A percentile compares a stretch with the other conserved stretches of the same genome.
phyloP scores from a whole-genome alignment of 2,329 filamentous ascomycete genomes.

The Uncinocarpus reesii region DNA sequence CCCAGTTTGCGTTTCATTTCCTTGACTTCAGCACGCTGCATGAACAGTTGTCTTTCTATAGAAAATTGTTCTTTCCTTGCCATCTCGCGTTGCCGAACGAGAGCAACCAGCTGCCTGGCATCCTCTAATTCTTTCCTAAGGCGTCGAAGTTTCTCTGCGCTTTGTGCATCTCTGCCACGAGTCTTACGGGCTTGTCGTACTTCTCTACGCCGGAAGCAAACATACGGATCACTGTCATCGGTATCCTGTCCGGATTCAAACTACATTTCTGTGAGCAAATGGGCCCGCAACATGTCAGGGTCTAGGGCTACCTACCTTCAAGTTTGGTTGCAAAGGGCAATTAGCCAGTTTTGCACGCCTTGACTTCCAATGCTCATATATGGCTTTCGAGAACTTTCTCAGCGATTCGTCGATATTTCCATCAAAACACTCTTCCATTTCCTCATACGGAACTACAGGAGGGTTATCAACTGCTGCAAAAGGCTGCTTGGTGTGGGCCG shows the following conservation, averaged over 20 bases:
- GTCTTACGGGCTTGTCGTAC: constrained; percentile 92
- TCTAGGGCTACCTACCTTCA: constrained; percentile 49
- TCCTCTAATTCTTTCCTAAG: constrained; percentile 84
- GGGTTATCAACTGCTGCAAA: constrained; percentile 85
- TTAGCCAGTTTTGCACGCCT: constrained; percentile 58
- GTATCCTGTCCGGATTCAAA: constrained; percentile 90
- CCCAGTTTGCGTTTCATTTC: constrained; percentile 77
- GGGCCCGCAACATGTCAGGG: background rate
- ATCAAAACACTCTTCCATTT: constrained; percentile 61
- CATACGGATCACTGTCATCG: constrained; percentile 92
- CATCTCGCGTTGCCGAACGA: constrained; percentile 70
- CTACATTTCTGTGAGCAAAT: constrained; percentile 23
- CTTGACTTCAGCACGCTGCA: constrained; percentile 72
- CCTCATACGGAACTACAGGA: constrained; percentile 61
- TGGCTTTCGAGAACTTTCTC: constrained; percentile 57
- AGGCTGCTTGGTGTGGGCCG: constrained; percentile 69
- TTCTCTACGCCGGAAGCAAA: constrained; percentile 93
- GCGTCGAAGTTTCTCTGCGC: constrained; percentile 87
- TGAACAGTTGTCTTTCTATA: constrained; percentile 67
- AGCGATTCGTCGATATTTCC: constrained; percentile 46
- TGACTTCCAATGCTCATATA: constrained; percentile 84
- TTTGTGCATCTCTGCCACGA: constrained; percentile 81
- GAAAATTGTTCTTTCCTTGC: constrained; percentile 66
- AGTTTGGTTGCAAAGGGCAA: constrained; percentile 59
- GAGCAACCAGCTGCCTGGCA: constrained; percentile 65